Percentiles rank a stretch among this genome's conserved stretches.
phyloP scores from a whole-genome alignment of 75 land plant species.

The Chamaecyparis obtusa region DNA sequence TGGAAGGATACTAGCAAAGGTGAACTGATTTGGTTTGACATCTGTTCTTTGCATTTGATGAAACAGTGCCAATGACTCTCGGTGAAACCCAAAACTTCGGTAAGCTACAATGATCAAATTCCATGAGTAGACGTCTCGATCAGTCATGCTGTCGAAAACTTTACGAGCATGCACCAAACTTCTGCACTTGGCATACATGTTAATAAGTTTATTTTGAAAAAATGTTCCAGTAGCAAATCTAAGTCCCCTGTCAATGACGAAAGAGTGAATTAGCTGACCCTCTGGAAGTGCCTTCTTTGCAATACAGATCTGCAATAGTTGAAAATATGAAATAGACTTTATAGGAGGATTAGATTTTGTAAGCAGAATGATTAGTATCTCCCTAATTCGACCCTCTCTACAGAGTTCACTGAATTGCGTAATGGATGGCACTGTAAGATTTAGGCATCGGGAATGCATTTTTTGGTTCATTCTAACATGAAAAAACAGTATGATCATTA shows the following conservation, averaged over 20 bases:
- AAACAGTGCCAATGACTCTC: not conserved
- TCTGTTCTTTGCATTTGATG: not conserved
- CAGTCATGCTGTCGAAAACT: constrained; percentile 6
- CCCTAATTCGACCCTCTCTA: not conserved
- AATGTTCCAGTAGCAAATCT: not conserved
- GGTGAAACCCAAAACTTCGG: not conserved
- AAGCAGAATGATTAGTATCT: not conserved
- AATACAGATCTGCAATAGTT: not conserved
- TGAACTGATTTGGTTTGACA: not conserved
- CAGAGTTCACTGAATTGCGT: not conserved
- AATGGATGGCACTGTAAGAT: not conserved
- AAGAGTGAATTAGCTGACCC: not conserved
- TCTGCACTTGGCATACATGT: constrained; percentile 25
- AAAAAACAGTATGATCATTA: not conserved
- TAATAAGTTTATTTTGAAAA: constrained; percentile 17
- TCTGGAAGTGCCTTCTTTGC: not conserved
- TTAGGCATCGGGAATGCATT: not conserved
- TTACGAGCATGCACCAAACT: constrained; percentile 10
- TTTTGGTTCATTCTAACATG: not conserved
- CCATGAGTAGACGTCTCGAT: constrained; percentile 4
- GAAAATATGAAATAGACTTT: not conserved
- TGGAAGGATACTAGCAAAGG: not conserved
- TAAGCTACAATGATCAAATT: not conserved
- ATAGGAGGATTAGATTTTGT: not conserved
- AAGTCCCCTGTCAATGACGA: not conserved